Base-by-base conservation (phyloP, 2,329 filamentous ascomycete genomes). In the Scedosporium apiospermum region DNA sequence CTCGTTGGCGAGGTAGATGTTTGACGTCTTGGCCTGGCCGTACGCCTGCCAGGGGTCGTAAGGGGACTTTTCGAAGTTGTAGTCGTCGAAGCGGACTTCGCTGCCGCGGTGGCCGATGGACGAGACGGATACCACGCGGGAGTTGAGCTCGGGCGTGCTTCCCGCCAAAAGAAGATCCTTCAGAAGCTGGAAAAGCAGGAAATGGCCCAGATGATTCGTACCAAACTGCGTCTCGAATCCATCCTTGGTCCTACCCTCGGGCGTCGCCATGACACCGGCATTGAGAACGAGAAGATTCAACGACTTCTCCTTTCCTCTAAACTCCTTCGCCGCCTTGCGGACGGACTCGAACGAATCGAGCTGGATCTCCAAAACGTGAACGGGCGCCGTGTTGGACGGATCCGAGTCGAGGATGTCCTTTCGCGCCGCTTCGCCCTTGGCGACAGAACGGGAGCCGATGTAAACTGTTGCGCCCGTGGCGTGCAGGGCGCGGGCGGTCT, bases 131-230 rank as follows among this genome's bases (percentile, higher is more conserved):
- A 85, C 72, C 2, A 84, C 77, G 1, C 82, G 75, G 0, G 77
- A 80, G 4, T 74, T 68, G 61, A 78, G 80, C 0, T 68, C 65
- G 0, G 75, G 69, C 0, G 74, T 76, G 1, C 73, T 66, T 4
- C 73, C 73, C 0, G 72, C 65, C 0, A 82, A 68, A 6, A 84
- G 68, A 0, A 74, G 67, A 0, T 74, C 69, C 27, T 78, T 78
- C 30, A 85, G 71, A 0, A 82, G 73, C 9, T 80, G 71, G 66
- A 81, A 78, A 16, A 85, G 73, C 0, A 84, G 74, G 71, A 84
- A 85, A 65, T 83, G 79, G 7, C 71, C 75, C 1, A 86, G 70
- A 66, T 85, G 77, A 67, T 84, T 84, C 6, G 75, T 78, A 41
- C 76, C 81, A 64, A 85, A 79, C 63, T 84, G 81, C 0, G 68